Evolutionary conservation across 2,329 filamentous ascomycete genomes (phyloP), one percentile per base, ranked within the genome.

Genomic region (Sporothrix phasma): DNA sequence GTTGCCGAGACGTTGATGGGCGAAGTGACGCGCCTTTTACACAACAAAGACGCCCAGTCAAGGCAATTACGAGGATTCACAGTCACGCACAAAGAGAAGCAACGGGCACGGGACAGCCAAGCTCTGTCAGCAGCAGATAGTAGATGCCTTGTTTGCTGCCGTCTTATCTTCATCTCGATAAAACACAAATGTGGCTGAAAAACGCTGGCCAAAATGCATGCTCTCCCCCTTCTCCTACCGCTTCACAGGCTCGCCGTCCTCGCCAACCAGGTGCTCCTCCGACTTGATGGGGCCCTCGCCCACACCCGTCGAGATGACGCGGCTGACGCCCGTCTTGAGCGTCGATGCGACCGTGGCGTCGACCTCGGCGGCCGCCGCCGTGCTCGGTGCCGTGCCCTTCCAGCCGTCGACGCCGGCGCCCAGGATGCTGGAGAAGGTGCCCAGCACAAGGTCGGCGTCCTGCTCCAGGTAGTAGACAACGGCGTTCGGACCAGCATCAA

Each of bases 401-500:
- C 86, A 97, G 45, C 90, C 90, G 8, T 84, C 81, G n/a, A 87
- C 81, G 37, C 79, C 81, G 31, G 79, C 75, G 1, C 76, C 79
- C 26, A 93, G 73, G 19, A 89, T 79, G 45, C 79, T 78, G 78
- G 90, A 89, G 76, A 99, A 89, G 0, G 87, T 84, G 8, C 92
- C 92, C 0, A 92, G 84, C 3, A 97, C 87, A 3, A 82, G 76
- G 47, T 82, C 81, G 67, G 86, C 82, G 69, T 96, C 84, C 79
- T 92, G 82, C 73, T 92, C 89, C 46, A 92, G 83, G 73, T 96
- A 97, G 80, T 99, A 99, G 60, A 99, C 86, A 60, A 99, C 95
- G 46, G 92, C 92, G 77, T 99, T 99, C 63, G 94, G 94, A 61
- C 94, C 94, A 0, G 94, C 94, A 73, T 99, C 94, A 72, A 97